Evolutionary conservation across 306 rosid genomes (phyloP), one percentile per base, ranked within the genome.

Genomic region (Acacia crassicarpa): DNA sequence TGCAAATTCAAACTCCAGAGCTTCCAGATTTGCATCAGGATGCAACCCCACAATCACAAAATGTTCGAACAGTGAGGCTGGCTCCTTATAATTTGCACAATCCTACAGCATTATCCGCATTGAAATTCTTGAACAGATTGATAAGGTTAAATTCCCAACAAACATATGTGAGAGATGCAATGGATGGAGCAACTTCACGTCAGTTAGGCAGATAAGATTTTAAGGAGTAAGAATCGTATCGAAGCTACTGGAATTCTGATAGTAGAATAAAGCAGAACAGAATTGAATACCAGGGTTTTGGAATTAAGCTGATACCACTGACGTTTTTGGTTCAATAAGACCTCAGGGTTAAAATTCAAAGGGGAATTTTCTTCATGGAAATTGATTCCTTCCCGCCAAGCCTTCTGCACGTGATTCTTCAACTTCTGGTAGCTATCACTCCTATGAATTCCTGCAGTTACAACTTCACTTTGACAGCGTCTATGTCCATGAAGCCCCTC

Each of bases 251-350:
- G 82, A 83, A 56, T 56, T 85, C 69, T 68, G 41, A 68, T 82
- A 77, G n/a, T 38, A 35, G 10, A 76, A 67, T 5, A 67, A 7
- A 20, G 71, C 63, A 69, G 30, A 73, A 54, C 70, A 65, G 62
- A 54, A 46, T 56, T 75, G 79, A 88, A 82, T 86, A 95, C 98
- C 98, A 68, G 71, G 81, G 91, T 74, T 87, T 87, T 93, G 85
- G 99, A 90, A 89, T 93, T 95, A 84, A 89, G 91, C 89, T 68
- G 98, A 90, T 90, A 90, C 99, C 99, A 95, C 92, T 93, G 98
- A 48, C 99, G 94, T 89, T 95, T 95, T 81, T 95, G 98, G 84
- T 93, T 87, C 9, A 95, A 94, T 89, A 95, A 81, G 87, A 93
- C 86, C 93, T 95, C 99, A 35, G 97, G 98, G 85, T 93, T 89